Evolutionary conservation across 805 yeast genomes (phyloP).

Genomic region (Suhomyces xylopsoci): DNA sequence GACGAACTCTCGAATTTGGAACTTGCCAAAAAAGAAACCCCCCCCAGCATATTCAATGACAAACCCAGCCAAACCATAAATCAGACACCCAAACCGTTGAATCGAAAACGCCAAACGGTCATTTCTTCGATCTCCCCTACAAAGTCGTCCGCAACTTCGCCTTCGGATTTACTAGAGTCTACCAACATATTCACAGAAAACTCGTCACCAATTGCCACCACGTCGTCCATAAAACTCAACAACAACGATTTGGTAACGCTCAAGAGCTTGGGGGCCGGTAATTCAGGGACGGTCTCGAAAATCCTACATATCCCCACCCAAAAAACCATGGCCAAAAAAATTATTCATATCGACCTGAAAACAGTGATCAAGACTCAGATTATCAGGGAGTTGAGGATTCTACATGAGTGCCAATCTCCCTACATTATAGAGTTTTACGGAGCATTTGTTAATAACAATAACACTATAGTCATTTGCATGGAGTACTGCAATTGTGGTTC

Average conservation of each 20-base stretch:
- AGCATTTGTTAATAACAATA: conserved; percentile 62
- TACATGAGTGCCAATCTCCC: conserved; percentile 85
- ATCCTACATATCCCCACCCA: conserved; percentile 88
- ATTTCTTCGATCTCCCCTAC: conserved; percentile 43
- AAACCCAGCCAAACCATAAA: background rate
- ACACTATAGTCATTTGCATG: conserved; percentile 87
- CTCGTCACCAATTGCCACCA: conserved; percentile 34
- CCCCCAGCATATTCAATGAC: background rate
- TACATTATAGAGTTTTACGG: conserved; percentile 90
- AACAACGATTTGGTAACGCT: conserved; percentile 69
- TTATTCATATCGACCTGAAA: conserved; percentile 81
- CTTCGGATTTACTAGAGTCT: conserved; percentile 1
- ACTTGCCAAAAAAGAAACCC: conserved; percentile 1
- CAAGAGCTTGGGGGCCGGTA: conserved; percentile 85
- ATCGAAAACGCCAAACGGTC: conserved; percentile 39
- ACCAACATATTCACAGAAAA: conserved; percentile 1
- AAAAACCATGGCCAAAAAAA: conserved; percentile 85
- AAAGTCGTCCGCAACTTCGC: conserved; percentile 20
- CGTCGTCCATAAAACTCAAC: conserved; percentile 27
- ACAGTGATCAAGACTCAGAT: conserved; percentile 78
- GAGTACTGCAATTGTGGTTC: conserved; percentile 96
- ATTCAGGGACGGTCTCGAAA: conserved; percentile 88
- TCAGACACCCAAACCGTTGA: conserved; percentile 3
- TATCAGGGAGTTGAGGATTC: conserved; percentile 79
- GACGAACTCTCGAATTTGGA: conserved; percentile 25